Percentiles rank a stretch among this genome's conserved stretches.
Conservation (phyloP, 2,329 filamentous ascomycete genomes). For the Claviceps sp. region DNA sequence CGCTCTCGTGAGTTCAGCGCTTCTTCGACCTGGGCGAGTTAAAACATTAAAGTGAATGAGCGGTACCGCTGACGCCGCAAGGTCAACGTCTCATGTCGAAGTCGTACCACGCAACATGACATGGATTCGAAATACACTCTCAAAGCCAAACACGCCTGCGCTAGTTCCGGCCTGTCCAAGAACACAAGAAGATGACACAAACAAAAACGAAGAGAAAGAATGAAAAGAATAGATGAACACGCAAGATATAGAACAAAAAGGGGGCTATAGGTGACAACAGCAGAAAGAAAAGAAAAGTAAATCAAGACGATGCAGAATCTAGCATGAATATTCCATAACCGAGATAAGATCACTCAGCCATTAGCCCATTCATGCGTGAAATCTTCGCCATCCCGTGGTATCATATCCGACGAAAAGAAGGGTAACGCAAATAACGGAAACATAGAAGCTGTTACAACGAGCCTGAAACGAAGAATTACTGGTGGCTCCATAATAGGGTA, state of each 20-base stretch:
- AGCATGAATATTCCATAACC: conserved; percentile 6
- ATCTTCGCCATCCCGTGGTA: conserved; percentile 13
- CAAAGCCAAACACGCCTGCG: conserved; percentile 4
- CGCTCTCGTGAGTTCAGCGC: not conserved
- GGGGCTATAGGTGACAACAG: not conserved
- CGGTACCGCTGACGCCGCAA: not conserved
- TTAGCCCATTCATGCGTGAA: conserved; percentile 1
- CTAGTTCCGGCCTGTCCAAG: conserved; percentile 7
- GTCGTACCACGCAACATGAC: not conserved
- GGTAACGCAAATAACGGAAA: conserved; percentile 6
- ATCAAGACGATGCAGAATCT: conserved; percentile 7
- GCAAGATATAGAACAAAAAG: conserved; percentile 7
- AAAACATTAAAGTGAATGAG: too few relatives aligned
- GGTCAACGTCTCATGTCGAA: not conserved
- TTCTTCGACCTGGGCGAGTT: not conserved
- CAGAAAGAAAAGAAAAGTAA: conserved; percentile 10
- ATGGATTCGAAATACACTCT: not conserved
- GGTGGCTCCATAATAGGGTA: not conserved
- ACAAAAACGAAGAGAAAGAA: conserved; percentile 6
- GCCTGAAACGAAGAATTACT: conserved; percentile 1
- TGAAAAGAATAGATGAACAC: conserved; percentile 1
- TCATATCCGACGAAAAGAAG: conserved; percentile 11
- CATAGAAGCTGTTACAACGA: conserved; percentile 6
- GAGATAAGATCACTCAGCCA: conserved; percentile 3
- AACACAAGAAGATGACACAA: conserved; percentile 5